These are phyloP conservation scores for Furcasterigmium sp. DNA, from an alignment of 2,329 filamentous ascomycete genomes.

Conservation along the genomic window DNA sequence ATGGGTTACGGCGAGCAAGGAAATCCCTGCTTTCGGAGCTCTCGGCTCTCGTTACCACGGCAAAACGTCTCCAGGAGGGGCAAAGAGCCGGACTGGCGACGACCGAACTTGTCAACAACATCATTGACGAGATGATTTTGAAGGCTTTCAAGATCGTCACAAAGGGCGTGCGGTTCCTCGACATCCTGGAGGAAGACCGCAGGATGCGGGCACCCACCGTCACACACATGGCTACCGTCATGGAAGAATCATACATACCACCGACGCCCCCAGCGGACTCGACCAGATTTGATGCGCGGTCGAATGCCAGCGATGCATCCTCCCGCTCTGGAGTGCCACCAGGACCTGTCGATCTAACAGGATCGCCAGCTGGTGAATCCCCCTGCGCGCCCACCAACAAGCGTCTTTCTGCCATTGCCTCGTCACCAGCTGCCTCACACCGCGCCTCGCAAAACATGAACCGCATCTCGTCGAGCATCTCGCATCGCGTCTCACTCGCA, in stretches of 20 bases:
- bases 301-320: constrained; percentile 29
- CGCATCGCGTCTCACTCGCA: constrained; percentile 75
- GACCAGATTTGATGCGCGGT: constrained; percentile 38
- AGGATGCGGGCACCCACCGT: constrained; percentile 45
- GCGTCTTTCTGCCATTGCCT: constrained; percentile 39
- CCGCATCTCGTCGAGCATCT: constrained; percentile 48
- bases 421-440: constrained; percentile 18
- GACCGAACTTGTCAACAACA: constrained; percentile 60
- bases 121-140: constrained; percentile 88
- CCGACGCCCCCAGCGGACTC: constrained; percentile 60
- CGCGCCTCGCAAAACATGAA: constrained; percentile 34
- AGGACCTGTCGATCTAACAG: constrained; percentile 19
- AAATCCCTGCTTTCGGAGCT: constrained; percentile 87
- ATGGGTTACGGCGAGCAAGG: constrained; percentile 71
- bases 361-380: constrained; percentile 28
- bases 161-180: constrained; percentile 82
- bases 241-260: constrained; percentile 53
- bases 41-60: constrained; percentile 81
- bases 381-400: constrained; percentile 33
- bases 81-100: constrained; percentile 45
- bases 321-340: constrained; percentile 29
- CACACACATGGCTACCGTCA: constrained; percentile 54
- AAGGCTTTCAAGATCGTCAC: constrained; percentile 94
- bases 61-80: constrained; percentile 76
- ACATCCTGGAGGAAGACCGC: constrained; percentile 69